phyloP scores from a whole-genome alignment of 2,329 filamentous ascomycete species.

The Sporothrix mexicana region DNA sequence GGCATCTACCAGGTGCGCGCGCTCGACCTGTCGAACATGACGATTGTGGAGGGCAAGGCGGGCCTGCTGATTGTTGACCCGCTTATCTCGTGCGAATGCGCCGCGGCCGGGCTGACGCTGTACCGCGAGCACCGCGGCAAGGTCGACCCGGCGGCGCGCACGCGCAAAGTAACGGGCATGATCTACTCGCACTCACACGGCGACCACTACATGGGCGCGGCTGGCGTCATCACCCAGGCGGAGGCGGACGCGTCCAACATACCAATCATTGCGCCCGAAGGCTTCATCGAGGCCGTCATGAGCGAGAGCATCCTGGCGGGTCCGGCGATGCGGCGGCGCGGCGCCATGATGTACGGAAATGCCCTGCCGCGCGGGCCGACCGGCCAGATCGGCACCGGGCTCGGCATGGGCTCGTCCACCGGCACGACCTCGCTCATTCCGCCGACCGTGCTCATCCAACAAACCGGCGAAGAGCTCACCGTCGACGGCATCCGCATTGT shows the following conservation, averaged over 20 bases:
- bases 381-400: constrained; percentile 4
- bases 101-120: constrained; percentile 2
- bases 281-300: constrained; percentile 11
- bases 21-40: constrained; percentile 30
- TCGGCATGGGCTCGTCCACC: background rate
- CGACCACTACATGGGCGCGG: constrained; percentile 28
- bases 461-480: constrained; percentile 18
- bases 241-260: background rate
- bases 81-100: constrained; percentile 19
- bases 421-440: background rate
- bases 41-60: constrained; percentile 11
- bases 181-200: constrained; percentile 30
- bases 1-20: constrained; percentile 28
- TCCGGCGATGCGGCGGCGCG: constrained; percentile 24
- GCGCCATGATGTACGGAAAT: constrained; percentile 23
- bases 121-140: constrained; percentile 22
- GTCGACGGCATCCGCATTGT: constrained; percentile 29
- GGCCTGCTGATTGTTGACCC: constrained; percentile 27
- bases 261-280: constrained; percentile 19
- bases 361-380: background rate
- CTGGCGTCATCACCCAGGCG: background rate
- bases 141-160: background rate
- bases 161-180: constrained; percentile 23
- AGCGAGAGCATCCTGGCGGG: constrained; percentile 19
- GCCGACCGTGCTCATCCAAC: background rate